Evolutionary conservation across 148 eudicot genomes (phyloP).

Genomic region (Silene latifolia): DNA sequence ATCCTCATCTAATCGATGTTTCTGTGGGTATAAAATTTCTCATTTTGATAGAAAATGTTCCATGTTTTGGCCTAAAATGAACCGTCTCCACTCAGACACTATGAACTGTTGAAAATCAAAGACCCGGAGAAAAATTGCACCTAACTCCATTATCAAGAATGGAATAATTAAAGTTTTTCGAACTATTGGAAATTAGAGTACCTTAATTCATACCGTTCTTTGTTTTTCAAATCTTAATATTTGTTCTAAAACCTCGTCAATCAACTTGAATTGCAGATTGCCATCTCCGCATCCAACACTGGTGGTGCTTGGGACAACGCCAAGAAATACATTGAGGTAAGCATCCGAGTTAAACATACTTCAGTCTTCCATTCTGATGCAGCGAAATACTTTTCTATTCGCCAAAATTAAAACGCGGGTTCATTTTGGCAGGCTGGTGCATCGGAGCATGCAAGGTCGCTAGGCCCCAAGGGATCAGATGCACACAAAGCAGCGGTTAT

Average conservation of each 20-base stretch:
- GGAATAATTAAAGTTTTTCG: too few species aligned
- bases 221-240: too few species aligned
- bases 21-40: too few species aligned
- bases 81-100: too few species aligned
- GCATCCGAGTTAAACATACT: neutral
- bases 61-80: too few species aligned
- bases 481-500: slow-evolving; percentile 92
- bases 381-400: too few species aligned
- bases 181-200: too few species aligned
- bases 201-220: too few species aligned
- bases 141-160: too few species aligned
- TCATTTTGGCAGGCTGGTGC: slow-evolving; percentile 58
- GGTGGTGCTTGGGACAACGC: slow-evolving; percentile 97
- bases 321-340: slow-evolving; percentile 86
- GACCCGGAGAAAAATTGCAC: too few species aligned
- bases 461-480: slow-evolving; percentile 88
- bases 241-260: neutral
- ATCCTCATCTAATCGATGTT: neutral
- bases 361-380: neutral
- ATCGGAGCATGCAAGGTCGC: slow-evolving; percentile 66
- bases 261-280: slow-evolving; percentile 48
- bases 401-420: neutral
- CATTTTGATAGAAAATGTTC: too few species aligned
- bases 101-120: too few species aligned
- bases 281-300: slow-evolving; percentile 89